Percentiles rank a stretch among this genome's conserved stretches.
These are phyloP conservation scores for Aspergillus arachidicola DNA, from an alignment of 2,329 filamentous ascomycete genomes.

Conservation along the genomic window DNA sequence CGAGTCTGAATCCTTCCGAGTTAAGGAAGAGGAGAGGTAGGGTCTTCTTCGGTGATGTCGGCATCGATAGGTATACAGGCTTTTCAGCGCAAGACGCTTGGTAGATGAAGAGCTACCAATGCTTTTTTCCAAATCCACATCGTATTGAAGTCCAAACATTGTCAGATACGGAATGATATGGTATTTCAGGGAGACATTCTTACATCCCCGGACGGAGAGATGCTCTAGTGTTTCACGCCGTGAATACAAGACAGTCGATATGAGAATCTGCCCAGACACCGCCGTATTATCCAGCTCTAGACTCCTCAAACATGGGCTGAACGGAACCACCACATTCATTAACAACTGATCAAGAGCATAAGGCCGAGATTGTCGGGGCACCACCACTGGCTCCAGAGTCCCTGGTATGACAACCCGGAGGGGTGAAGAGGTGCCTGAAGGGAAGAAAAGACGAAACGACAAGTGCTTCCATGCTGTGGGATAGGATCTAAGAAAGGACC, in stretches of 20 bases:
- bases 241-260: slow-evolving; percentile 56
- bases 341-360: slow-evolving; percentile 62
- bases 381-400: slow-evolving; percentile 32
- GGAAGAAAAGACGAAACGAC: slow-evolving; percentile 57
- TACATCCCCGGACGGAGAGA: slow-evolving; percentile 63
- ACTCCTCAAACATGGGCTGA: slow-evolving; percentile 58
- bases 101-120: slow-evolving; percentile 34
- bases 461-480: slow-evolving; percentile 64
- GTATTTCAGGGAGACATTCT: slow-evolving; percentile 67
- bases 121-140: slow-evolving; percentile 48
- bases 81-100: slow-evolving; percentile 56
- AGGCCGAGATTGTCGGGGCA: slow-evolving; percentile 55
- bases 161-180: slow-evolving; percentile 63
- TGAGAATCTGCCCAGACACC: slow-evolving; percentile 60
- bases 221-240: slow-evolving; percentile 59
- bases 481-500: slow-evolving; percentile 57
- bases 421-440: slow-evolving; percentile 37
- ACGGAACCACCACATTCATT: slow-evolving; percentile 58
- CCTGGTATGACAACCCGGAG: slow-evolving; percentile 38
- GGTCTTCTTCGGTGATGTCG: slow-evolving; percentile 64
- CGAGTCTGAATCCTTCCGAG: slow-evolving; percentile 60
- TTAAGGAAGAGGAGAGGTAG: slow-evolving; percentile 59
- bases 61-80: slow-evolving; percentile 63
- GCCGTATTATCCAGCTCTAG: slow-evolving; percentile 64
- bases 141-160: slow-evolving; percentile 48